These are phyloP conservation scores for Acanthamoeba sp. DNA, from an alignment of 208 protist species.

Conservation along the genomic window DNA sequence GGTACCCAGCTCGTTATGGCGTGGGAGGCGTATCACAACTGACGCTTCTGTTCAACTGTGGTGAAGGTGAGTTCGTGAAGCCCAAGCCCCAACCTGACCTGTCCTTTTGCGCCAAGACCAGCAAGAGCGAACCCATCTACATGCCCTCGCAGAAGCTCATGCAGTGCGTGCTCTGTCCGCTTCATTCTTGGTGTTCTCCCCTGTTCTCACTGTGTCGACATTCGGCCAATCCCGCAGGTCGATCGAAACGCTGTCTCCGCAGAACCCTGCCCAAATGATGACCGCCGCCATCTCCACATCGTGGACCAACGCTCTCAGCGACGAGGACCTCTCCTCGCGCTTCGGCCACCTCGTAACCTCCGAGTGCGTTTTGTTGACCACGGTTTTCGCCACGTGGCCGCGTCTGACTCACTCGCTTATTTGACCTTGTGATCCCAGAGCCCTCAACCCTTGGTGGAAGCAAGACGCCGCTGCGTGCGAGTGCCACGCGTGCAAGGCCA, in stretches of 20 bases:
- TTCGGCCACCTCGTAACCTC: slow-evolving; percentile 28
- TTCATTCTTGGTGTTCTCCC: neutral
- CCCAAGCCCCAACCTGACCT: neutral
- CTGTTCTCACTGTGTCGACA: neutral
- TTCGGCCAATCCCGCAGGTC: neutral
- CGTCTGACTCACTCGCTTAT: too few relatives aligned
- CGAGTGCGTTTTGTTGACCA: neutral
- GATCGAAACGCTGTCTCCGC: neutral
- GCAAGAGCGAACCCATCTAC: slow-evolving; percentile 18
- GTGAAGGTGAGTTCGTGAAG: neutral
- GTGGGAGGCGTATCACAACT: too few relatives aligned
- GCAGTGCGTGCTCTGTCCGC: neutral
- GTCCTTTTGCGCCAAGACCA: neutral
- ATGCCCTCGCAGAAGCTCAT: slow-evolving; percentile 30
- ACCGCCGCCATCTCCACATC: slow-evolving; percentile 34
- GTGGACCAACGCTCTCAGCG: slow-evolving; percentile 25
- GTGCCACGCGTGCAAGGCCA: neutral
- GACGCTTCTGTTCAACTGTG: too few relatives aligned
- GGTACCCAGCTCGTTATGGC: too few relatives aligned
- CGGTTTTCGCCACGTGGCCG: too few relatives aligned
- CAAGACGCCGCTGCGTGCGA: neutral
- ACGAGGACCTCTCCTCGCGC: slow-evolving; percentile 24
- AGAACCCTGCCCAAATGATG: neutral
- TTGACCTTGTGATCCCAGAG: neutral
- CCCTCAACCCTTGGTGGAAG: slow-evolving; percentile 45